Evolutionary conservation across 2,329 filamentous ascomycete genomes (phyloP).

Genomic region (Talaromyces sp.): DNA sequence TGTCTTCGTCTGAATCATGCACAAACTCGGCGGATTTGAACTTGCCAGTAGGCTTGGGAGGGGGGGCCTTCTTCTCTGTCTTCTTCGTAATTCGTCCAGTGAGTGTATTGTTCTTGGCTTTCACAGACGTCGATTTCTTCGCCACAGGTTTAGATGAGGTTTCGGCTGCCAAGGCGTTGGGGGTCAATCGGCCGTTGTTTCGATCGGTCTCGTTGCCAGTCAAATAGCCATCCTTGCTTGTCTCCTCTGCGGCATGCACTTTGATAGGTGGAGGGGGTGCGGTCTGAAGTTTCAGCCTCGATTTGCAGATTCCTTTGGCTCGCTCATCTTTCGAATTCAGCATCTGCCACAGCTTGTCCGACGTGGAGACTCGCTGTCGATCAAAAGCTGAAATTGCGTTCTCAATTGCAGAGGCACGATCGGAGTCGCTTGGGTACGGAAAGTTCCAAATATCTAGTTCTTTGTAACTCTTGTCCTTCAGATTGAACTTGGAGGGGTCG

Average conservation of each 20-base stretch:
- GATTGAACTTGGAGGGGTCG: conserved; percentile 49
- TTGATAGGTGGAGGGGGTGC: conserved; percentile 40
- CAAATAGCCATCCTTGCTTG: conserved; percentile 29
- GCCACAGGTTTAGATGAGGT: conserved; percentile 27
- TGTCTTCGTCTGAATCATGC: conserved; percentile 50
- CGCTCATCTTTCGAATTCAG: conserved; percentile 59
- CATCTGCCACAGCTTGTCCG: conserved; percentile 61
- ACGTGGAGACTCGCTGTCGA: conserved; percentile 56
- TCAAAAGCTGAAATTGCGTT: conserved; percentile 62
- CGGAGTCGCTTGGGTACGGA: conserved; percentile 52
- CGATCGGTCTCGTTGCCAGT: conserved; percentile 39
- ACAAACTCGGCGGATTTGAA: conserved; percentile 55
- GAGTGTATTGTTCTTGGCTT: conserved; percentile 45
- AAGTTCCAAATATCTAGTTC: conserved; percentile 62
- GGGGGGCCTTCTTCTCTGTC: conserved; percentile 37
- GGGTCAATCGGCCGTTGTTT: conserved; percentile 26
- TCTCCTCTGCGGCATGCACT: conserved; percentile 36
- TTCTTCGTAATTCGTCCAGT: conserved; percentile 46
- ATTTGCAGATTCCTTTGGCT: conserved; percentile 59
- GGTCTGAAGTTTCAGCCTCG: conserved; percentile 52
- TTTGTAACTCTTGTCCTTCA: conserved; percentile 58
- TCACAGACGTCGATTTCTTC: conserved; percentile 35
- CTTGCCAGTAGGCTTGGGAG: conserved; percentile 41
- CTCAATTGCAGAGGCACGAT: conserved; percentile 58
- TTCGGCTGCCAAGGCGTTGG: conserved; percentile 26